Evolutionary conservation across 176 grass and related monocot genomes (phyloP).

Genomic region (Carex littledalei): DNA sequence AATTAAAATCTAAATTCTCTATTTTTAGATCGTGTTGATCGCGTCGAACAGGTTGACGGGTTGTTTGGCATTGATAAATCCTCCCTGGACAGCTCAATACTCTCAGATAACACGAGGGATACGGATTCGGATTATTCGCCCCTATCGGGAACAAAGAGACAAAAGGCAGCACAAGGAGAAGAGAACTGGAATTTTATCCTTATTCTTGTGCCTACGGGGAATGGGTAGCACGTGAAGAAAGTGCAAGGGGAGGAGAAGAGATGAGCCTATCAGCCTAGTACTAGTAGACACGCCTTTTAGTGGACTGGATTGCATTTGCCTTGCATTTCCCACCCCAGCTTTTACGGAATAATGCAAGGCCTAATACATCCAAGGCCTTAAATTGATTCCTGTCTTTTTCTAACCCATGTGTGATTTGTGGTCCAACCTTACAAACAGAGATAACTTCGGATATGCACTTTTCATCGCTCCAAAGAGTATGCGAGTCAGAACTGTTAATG

Average conservation of each 20-base stretch:
- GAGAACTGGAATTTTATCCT: background rate
- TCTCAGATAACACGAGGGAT: too few relatives aligned
- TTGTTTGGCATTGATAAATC: too few relatives aligned
- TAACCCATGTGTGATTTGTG: background rate
- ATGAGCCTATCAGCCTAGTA: too few relatives aligned
- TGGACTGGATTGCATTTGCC: background rate
- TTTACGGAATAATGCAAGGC: background rate
- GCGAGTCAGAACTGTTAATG: background rate
- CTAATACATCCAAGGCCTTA: background rate
- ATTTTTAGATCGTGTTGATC: too few relatives aligned
- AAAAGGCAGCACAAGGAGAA: background rate
- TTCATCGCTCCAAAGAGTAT: background rate
- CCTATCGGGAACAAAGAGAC: background rate
- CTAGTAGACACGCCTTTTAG: background rate
- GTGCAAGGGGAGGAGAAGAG: background rate
- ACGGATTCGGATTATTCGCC: too few relatives aligned
- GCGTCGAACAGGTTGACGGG: too few relatives aligned
- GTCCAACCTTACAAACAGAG: background rate
- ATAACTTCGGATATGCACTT: background rate
- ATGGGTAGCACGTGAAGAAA: background rate
- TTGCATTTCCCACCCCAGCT: background rate
- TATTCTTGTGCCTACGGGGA: background rate
- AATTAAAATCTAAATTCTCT: too few relatives aligned
- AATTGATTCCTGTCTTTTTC: background rate
- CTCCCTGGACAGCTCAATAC: too few relatives aligned